A percentile compares a stretch with the other conserved stretches of the same genome.
These are phyloP conservation scores for Stellera chamaejasme DNA, from an alignment of 345 rosid species.

Conservation along the genomic window DNA sequence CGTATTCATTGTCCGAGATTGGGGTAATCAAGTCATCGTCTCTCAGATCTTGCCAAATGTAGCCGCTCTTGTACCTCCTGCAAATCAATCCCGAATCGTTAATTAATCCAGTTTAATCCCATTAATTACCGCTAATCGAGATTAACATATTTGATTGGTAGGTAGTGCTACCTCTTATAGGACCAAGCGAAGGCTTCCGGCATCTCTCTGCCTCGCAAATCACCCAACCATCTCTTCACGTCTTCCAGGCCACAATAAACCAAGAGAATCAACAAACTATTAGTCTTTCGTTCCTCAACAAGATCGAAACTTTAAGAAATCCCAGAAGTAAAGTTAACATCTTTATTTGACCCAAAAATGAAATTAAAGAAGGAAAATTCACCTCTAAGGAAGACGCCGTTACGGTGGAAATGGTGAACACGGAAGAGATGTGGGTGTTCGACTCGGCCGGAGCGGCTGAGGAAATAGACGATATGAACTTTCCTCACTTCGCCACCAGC, in stretches of 20 bases:
- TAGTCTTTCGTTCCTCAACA: background rate
- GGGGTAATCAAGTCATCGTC: conserved; percentile 77
- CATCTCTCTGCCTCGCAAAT: conserved; percentile 65
- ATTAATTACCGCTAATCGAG: background rate
- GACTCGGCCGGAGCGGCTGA: conserved; percentile 34
- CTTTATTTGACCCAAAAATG: background rate
- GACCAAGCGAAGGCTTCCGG: conserved; percentile 68
- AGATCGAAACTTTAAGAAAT: no score
- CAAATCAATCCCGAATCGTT: background rate
- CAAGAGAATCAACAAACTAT: no score
- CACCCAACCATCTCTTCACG: conserved; percentile 65
- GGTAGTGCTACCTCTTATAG: conserved; percentile 38
- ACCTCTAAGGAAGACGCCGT: conserved; percentile 67
- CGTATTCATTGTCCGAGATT: conserved; percentile 59
- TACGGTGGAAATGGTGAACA: conserved; percentile 36
- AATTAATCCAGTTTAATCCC: background rate
- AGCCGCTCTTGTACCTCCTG: conserved; percentile 64
- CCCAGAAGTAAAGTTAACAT: background rate
- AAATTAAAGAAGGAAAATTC: background rate
- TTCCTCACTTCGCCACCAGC: conserved; percentile 43
- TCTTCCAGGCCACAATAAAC: conserved; percentile 19
- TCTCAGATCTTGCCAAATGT: conserved; percentile 70
- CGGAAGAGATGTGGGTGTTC: conserved; percentile 80
- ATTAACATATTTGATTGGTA: background rate
- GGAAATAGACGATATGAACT: conserved; percentile 64